phyloP scores from a whole-genome alignment of 2,329 filamentous ascomycete genomes.

The Aspergillus glaucus region DNA sequence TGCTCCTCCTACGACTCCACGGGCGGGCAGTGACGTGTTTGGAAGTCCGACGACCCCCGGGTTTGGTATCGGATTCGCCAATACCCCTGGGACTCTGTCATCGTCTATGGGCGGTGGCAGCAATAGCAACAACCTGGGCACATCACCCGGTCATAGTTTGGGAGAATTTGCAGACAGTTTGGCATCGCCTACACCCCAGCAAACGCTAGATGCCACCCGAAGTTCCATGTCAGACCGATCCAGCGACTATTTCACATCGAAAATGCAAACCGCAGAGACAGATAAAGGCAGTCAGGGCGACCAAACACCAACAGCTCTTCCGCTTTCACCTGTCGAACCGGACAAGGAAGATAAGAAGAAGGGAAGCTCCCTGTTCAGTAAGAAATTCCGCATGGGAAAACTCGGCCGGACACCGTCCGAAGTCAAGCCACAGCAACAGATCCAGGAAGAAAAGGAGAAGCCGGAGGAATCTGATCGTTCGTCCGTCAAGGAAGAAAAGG shows the following conservation, averaged over 20 bases:
- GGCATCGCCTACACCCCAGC: conserved; percentile 38
- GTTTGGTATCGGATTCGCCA: conserved; percentile 67
- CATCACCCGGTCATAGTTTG: conserved; percentile 23
- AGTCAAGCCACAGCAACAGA: conserved; percentile 57
- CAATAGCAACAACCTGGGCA: conserved; percentile 22
- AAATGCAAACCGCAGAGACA: conserved; percentile 42
- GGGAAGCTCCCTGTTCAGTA: conserved; percentile 62
- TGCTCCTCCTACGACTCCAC: conserved; percentile 47
- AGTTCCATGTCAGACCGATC: conserved; percentile 53
- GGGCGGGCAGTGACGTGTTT: conserved; percentile 56
- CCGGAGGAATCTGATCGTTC: conserved; percentile 49
- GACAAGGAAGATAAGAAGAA: conserved; percentile 58
- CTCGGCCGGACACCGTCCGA: conserved; percentile 62
- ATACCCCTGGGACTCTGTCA: conserved; percentile 51
- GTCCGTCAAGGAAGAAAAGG: conserved; percentile 44
- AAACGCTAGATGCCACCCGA: conserved; percentile 43
- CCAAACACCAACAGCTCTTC: conserved; percentile 39
- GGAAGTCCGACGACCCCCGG: conserved; percentile 65
- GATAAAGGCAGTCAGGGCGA: conserved; percentile 48
- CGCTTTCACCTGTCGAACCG: conserved; percentile 49
- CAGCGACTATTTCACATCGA: conserved; percentile 71
- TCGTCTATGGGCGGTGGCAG: conserved; percentile 21
- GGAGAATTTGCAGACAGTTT: conserved; percentile 28
- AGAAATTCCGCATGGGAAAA: conserved; percentile 83
- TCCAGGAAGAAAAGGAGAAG: conserved; percentile 63